Evolutionary conservation across 2,329 filamentous ascomycete species (phyloP).

Genomic region (Trichoderma sp.): DNA sequence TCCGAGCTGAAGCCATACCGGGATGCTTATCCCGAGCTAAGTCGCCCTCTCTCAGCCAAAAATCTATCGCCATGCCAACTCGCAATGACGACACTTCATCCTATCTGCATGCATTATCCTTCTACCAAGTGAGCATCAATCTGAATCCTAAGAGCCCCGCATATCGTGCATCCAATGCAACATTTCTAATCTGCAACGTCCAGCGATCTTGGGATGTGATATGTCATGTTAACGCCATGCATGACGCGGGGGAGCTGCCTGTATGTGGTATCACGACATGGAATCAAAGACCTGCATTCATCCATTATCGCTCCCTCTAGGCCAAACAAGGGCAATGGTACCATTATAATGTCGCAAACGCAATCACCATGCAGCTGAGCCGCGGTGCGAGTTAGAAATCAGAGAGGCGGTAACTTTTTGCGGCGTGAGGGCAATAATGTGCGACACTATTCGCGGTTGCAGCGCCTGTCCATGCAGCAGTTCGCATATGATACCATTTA

Average conservation of each 20-base stretch:
- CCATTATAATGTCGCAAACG: constrained; percentile 17
- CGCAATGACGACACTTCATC: constrained; percentile 14
- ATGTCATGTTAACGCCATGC: not conserved
- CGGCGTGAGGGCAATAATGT: not conserved
- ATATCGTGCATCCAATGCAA: not conserved
- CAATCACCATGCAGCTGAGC: not conserved
- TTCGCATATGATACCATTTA: constrained; percentile 19
- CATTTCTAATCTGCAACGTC: not conserved
- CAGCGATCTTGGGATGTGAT: not conserved
- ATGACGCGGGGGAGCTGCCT: not conserved
- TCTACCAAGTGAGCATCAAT: not conserved
- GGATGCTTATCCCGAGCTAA: not conserved
- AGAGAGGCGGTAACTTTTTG: not conserved
- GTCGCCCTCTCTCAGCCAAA: not conserved
- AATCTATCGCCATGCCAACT: constrained; percentile 13
- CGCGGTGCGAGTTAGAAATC: not conserved
- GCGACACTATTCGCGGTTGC: not conserved
- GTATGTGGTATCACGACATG: not conserved
- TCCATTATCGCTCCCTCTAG: not conserved
- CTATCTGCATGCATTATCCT: too few relatives aligned
- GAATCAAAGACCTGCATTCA: constrained; percentile 2
- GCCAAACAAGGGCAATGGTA: constrained; percentile 13
- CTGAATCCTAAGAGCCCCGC: not conserved
- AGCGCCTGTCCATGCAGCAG: not conserved
- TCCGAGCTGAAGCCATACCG: not conserved